Evolutionary conservation across 345 rosid species (phyloP).

Genomic region (Eucalyptus coolabah): DNA sequence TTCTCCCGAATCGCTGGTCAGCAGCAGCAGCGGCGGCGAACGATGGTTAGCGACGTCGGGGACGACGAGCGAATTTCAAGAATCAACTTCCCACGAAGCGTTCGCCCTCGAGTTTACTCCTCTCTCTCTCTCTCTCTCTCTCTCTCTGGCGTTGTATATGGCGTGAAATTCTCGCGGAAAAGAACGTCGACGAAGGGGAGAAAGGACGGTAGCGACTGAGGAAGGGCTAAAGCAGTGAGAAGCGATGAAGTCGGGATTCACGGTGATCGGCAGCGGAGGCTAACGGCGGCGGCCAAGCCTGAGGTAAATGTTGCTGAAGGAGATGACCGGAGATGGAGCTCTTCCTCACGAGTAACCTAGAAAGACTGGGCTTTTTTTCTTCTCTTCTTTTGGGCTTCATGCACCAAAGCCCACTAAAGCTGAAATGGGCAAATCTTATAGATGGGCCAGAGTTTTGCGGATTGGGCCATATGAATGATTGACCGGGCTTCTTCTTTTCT

Average conservation of each 20-base stretch:
- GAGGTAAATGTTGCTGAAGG: background rate
- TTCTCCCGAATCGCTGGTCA: background rate
- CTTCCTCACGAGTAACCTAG: background rate
- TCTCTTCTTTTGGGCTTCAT: background rate
- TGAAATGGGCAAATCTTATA: background rate
- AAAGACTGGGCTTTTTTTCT: background rate
- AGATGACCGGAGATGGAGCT: background rate
- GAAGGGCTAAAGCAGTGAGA: background rate
- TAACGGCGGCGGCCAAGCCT: background rate
- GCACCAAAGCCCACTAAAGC: rapidly evolving
- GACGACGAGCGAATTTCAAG: background rate
- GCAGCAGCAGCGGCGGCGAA: background rate
- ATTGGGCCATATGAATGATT: background rate
- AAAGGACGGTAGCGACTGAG: background rate
- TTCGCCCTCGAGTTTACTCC: background rate
- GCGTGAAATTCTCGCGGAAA: rapidly evolving
- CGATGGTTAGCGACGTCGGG: background rate
- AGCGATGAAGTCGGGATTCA: background rate
- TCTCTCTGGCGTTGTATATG: background rate
- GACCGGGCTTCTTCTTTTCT: background rate
- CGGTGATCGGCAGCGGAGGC: background rate
- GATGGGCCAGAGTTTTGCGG: background rate
- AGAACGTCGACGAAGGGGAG: background rate
- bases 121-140: background rate
- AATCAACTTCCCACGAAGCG: background rate